A percentile compares a stretch with the other conserved stretches of the same genome.
Evolutionary conservation across 2,329 filamentous ascomycete genomes (phyloP).

Genomic region (Apiospora arundinis): DNA sequence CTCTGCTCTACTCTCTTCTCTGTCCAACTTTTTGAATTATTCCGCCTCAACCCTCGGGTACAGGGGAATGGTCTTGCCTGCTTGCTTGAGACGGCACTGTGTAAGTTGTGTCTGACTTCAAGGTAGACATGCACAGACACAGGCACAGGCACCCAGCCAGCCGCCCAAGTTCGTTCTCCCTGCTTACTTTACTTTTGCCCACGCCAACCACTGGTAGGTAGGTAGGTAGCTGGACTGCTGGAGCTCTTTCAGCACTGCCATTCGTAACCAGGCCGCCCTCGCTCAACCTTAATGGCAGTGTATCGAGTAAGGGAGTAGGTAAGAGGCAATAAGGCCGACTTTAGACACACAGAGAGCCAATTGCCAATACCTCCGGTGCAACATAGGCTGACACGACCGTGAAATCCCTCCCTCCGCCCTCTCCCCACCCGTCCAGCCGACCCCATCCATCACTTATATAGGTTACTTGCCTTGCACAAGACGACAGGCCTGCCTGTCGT

Average conservation of each 20-base stretch:
- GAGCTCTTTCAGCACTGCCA: constrained; percentile 1
- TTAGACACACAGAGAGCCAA: background rate
- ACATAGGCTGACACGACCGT: constrained; percentile 4
- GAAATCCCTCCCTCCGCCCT: background rate
- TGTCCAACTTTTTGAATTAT: background rate
- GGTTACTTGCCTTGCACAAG: background rate
- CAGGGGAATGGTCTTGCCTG: background rate
- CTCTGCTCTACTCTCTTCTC: background rate
- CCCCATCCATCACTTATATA: background rate
- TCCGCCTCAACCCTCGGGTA: background rate
- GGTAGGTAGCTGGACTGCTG: too few species aligned
- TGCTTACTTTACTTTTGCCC: background rate
- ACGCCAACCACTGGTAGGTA: background rate
- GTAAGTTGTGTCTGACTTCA: background rate
- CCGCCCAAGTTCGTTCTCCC: background rate
- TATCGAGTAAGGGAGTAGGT: background rate
- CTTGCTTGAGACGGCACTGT: background rate
- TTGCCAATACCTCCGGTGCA: background rate
- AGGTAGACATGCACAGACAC: background rate
- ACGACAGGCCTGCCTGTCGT: background rate
- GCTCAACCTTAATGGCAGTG: constrained; percentile 6
- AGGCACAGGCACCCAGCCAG: background rate
- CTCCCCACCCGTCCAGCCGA: background rate
- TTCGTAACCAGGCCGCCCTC: background rate
- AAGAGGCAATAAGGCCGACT: background rate